Evolutionary conservation across 2,329 filamentous ascomycete species (phyloP).

Genomic region (Penicillium psychrosexuale): DNA sequence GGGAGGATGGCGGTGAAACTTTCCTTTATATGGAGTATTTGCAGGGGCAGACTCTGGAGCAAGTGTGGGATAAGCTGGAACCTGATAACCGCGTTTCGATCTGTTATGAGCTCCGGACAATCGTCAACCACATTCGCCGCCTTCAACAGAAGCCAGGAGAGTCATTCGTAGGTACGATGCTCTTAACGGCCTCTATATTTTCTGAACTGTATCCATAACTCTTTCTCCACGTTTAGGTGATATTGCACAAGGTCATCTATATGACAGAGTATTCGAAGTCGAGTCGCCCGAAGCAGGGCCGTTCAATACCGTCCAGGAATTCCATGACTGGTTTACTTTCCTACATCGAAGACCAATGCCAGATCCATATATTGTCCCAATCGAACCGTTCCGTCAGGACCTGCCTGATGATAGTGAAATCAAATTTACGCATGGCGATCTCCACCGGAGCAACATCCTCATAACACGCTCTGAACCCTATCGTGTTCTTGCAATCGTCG

Average conservation of each 20-base stretch:
- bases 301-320: constrained; percentile 29
- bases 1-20: constrained; percentile 20
- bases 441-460: constrained; percentile 37
- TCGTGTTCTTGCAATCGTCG: constrained; percentile 27
- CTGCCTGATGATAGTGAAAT: constrained; percentile 32
- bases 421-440: constrained; percentile 36
- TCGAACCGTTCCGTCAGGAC: constrained; percentile 29
- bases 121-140: constrained; percentile 19
- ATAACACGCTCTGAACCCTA: constrained; percentile 19
- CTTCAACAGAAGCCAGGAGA: constrained; percentile 27
- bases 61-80: constrained; percentile 25
- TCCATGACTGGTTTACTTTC: constrained; percentile 34
- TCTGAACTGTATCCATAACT: neutral
- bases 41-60: constrained; percentile 27
- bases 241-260: constrained; percentile 18
- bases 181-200: neutral
- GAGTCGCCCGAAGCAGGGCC: constrained; percentile 25
- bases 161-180: constrained; percentile 26
- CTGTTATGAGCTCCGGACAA: constrained; percentile 20
- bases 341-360: constrained; percentile 21
- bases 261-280: constrained; percentile 22
- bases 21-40: constrained; percentile 38
- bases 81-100: constrained; percentile 11
- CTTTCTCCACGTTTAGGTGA: constrained; percentile 12
- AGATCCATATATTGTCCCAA: constrained; percentile 3